Base-by-base conservation (phyloP, 257 asterid genomes). In the Lavandula angustifolia region DNA sequence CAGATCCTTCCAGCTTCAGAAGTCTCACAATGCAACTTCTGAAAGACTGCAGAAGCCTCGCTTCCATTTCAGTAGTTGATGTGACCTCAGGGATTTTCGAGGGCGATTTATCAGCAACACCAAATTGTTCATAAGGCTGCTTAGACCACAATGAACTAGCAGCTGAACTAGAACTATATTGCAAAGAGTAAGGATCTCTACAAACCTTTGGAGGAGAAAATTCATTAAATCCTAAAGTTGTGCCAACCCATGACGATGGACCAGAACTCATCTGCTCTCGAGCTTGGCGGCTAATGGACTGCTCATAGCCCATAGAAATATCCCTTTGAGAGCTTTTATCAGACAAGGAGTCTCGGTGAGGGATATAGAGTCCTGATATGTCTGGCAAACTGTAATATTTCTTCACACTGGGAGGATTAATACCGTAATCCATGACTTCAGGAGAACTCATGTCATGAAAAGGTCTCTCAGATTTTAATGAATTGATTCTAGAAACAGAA, bases 1-100 rank as follows among this genome's bases (percentile, higher is more conserved):
- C 95, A 35, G 92, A 83, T 67, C 95, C 99, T 82, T 90, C 99
- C 62, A 94, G 86, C 86, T 90, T 90, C 82, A 90, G 74, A 63
- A 94, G 88, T 55, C 72, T 87, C 75, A 67, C 55, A 51, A 90
- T 79, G 66, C 95, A 85, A 42, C 87, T 79, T 80, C 99, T 81
- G 75, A 94, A 87, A 60, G 95, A 81, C 78, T 83, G 97, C 66
- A 94, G 90, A 64, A 90, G 82, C 79, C 73, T 90, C 8, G 85
- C 87, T 79, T 92, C 99, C 77, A 78, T 64, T 69, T 85, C 89
- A 3, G 76, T 54, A 37, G 27, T 41, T 2, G 85, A 78, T 50
- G 78, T 70, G 52, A 85, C 72, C 74, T 84, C 96, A 53, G 71
- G 88, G 54, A 54, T 35, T 61, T 63, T 75, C 3, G 89, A 70